These are phyloP conservation scores for Citrullus colocynthis DNA, from an alignment of 306 rosid genomes.

Conservation along the genomic window DNA sequence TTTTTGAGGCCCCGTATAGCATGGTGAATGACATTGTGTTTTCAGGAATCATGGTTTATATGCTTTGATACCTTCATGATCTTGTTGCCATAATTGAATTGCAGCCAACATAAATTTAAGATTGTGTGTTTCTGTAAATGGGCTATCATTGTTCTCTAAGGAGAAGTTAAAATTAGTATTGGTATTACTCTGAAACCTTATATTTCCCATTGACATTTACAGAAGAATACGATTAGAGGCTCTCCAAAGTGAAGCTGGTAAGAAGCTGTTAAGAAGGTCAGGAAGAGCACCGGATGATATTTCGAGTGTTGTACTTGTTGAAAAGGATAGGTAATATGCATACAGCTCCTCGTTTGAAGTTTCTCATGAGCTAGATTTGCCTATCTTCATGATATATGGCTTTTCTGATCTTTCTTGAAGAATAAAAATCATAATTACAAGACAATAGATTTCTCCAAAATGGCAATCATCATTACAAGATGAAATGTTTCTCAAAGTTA, in stretches of 20 bases:
- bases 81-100: not conserved
- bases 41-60: not conserved
- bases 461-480: not conserved
- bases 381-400: not conserved
- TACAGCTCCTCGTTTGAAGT: not conserved
- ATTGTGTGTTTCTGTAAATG: not conserved
- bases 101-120: not conserved
- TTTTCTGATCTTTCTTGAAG: not conserved
- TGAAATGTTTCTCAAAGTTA: not conserved
- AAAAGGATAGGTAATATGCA: constrained; percentile 39
- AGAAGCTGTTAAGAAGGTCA: constrained; percentile 63
- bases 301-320: constrained; percentile 92
- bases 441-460: no score
- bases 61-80: not conserved
- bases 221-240: constrained; percentile 72
- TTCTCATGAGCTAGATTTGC: not conserved
- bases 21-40: not conserved
- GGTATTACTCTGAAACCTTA: not conserved
- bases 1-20: not conserved
- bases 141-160: not conserved
- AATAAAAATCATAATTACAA: no score
- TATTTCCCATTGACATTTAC: constrained; percentile 6
- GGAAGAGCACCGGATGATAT: constrained; percentile 96
- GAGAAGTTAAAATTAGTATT: not conserved
- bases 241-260: constrained; percentile 92